Evolutionary conservation across 805 yeast species (phyloP).

Genomic region (Tetrapisispora nanseiensis): DNA sequence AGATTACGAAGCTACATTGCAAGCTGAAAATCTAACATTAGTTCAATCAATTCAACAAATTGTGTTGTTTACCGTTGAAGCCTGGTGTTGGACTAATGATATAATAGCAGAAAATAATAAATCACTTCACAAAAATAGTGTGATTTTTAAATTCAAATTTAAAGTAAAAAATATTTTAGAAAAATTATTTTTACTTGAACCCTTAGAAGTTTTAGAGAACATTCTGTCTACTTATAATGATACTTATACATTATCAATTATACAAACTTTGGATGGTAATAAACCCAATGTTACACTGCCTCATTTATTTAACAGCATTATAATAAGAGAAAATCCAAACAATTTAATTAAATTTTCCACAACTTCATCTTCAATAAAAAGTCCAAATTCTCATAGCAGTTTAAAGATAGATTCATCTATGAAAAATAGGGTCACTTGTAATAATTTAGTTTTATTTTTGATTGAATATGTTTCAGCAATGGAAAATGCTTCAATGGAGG

Average conservation of each 20-base stretch:
- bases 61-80: slow-evolving; percentile 41
- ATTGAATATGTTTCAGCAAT: slow-evolving; percentile 52
- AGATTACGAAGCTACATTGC: slow-evolving; percentile 35
- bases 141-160: slow-evolving; percentile 55
- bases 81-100: slow-evolving; percentile 55
- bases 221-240: slow-evolving; percentile 35
- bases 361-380: slow-evolving; percentile 7
- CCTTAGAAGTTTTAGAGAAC: slow-evolving; percentile 62
- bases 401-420: slow-evolving; percentile 34
- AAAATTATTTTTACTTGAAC: slow-evolving; percentile 53
- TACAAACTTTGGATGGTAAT: slow-evolving; percentile 75
- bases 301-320: slow-evolving; percentile 39
- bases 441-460: slow-evolving; percentile 42
- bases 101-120: slow-evolving; percentile 8
- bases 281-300: slow-evolving; percentile 69
- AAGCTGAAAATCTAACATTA: slow-evolving; percentile 42
- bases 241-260: slow-evolving; percentile 23
- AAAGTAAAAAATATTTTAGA: slow-evolving; percentile 59
- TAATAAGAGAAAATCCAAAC: slow-evolving; percentile 19
- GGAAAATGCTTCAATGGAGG: slow-evolving; percentile 71
- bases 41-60: slow-evolving; percentile 57
- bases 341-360: slow-evolving; percentile 17
- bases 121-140: slow-evolving; percentile 28
- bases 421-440: slow-evolving; percentile 37
- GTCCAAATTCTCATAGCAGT: slow-evolving; percentile 1